Conservation (phyloP, 2,329 filamentous ascomycete genomes). For the Dactylellina drechsleri region DNA sequence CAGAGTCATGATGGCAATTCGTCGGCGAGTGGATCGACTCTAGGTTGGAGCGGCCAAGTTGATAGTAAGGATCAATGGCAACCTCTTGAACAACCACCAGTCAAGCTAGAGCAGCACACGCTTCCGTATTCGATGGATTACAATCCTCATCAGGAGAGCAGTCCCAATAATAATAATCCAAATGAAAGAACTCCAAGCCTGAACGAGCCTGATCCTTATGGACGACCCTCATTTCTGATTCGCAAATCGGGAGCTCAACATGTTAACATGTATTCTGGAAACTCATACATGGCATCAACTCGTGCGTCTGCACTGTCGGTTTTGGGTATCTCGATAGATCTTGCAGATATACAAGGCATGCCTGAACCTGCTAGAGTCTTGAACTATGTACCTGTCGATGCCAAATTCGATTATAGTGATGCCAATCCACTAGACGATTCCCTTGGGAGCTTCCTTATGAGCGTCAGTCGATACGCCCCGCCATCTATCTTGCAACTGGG, state of each 20-base stretch:
- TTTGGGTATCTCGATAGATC: conserved; percentile 81
- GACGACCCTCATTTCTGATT: conserved; percentile 56
- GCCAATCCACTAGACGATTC: conserved; percentile 65
- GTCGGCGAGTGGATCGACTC: conserved; percentile 27
- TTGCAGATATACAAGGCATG: conserved; percentile 67
- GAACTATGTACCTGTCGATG: conserved; percentile 64
- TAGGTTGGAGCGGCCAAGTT: conserved; percentile 36
- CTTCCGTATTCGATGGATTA: conserved; percentile 42
- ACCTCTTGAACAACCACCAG: conserved; percentile 6
- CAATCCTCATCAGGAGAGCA: conserved; percentile 19
- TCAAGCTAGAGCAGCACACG: conserved; percentile 48
- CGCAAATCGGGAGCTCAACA: conserved; percentile 57
- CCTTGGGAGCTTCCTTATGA: conserved; percentile 74
- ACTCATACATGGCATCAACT: conserved; percentile 75
- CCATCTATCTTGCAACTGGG: conserved; percentile 66
- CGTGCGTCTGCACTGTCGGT: conserved; percentile 80
- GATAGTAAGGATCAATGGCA: conserved; percentile 34
- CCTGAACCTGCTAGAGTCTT: conserved; percentile 72
- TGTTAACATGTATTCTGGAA: conserved; percentile 67
- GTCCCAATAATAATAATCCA: neutral
- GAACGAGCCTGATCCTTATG: conserved; percentile 24
- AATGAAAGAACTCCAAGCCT: conserved; percentile 17
- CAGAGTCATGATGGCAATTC: conserved; percentile 34
- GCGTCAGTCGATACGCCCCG: conserved; percentile 71
- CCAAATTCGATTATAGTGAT: conserved; percentile 62